Base-by-base conservation (phyloP, 2,329 filamentous ascomycete species). In the Pseudogymnoascus sp. region DNA sequence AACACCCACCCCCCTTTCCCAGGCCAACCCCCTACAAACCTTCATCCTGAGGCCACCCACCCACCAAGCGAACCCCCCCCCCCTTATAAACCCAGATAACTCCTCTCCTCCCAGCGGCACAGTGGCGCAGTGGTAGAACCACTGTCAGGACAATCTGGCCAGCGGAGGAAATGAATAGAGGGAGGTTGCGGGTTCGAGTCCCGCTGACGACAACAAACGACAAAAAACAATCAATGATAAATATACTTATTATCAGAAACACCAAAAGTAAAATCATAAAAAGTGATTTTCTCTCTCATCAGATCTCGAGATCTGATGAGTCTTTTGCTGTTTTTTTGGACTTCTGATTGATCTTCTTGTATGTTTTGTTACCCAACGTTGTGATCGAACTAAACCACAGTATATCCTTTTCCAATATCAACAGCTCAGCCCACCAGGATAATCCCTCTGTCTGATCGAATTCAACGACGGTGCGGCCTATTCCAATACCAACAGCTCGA, bases 61-160 rank as follows among this genome's bases (percentile, higher is more conserved):
- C n/a, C 24, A 13, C 10, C 47, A 33, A 53, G 47, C 47, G 47
- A 53, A 31, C 6, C 5, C 8, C 5, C 26, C 26, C 13, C 47
- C 21, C n/a, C 11, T 50, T 26, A 53, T 53, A 53, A 33, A 11
- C n/a, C 26, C 2, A 10, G 10, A 19, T 56, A 56, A 33, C 2
- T 10, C 26, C 47, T 6, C n/a, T 3, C 47, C n/a, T 56, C 47
- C 26, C n/a, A 56, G 26, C 26, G 26, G 47, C 47, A 56, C 47
- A 56, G 47, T 56, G 47, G 47, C 47, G 47, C 47, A 53, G 47
- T 53, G 47, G 47, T 56, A 56, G 47, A 33, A 56, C 47, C 47
- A 56, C 26, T 56, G 47, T 56, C 47, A 19, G 47, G n/a, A 56
- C 47, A 56, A 56, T 56, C 47, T 56, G 47, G 47, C 47, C 47